phyloP scores from a whole-genome alignment of 768 basidiomycete genomes.

The Rickenella mellea region DNA sequence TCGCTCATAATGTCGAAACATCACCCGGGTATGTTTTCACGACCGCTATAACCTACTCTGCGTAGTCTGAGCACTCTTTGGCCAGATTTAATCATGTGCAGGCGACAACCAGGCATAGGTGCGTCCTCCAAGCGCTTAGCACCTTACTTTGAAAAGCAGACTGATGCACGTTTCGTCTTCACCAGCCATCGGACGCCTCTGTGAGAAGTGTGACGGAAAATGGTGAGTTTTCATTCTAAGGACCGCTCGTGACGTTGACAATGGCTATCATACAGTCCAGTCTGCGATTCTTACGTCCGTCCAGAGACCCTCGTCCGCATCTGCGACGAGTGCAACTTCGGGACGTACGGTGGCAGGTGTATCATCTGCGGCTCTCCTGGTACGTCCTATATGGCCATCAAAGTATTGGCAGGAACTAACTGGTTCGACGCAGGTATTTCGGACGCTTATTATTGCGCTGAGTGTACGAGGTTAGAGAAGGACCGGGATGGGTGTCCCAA shows the following conservation, averaged over 20 bases:
- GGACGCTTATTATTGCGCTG: slow-evolving; percentile 98
- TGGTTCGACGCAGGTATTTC: slow-evolving; percentile 95
- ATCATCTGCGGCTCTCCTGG: slow-evolving; percentile 97
- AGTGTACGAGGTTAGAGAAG: slow-evolving; percentile 94
- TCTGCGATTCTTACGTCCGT: slow-evolving; percentile 98
- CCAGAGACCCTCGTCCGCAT: slow-evolving; percentile 97
- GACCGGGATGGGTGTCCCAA: slow-evolving; percentile 98
- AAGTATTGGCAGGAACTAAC: too few species aligned
- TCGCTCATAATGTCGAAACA: slow-evolving; percentile 95
- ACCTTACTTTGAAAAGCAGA: background rate
- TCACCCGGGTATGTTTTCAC: slow-evolving; percentile 54
- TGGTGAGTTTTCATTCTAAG: slow-evolving; percentile 48
- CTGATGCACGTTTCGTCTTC: slow-evolving; percentile 2
- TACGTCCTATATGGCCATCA: slow-evolving; percentile 22
- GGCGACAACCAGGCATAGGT: slow-evolving; percentile 97
- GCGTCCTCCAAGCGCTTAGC: slow-evolving; percentile 18
- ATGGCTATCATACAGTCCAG: slow-evolving; percentile 49
- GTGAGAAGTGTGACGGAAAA: slow-evolving; percentile 99
- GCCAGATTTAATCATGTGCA: slow-evolving; percentile 94
- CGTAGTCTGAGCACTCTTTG: background rate
- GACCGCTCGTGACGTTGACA: background rate
- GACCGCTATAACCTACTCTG: background rate
- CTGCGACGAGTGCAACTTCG: slow-evolving; percentile 99
- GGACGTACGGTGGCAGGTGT: slow-evolving; percentile 93
- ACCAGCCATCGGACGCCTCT: slow-evolving; percentile 90